A percentile compares a stretch with the other conserved stretches of the same genome.
phyloP scores from a whole-genome alignment of 2,329 filamentous ascomycete genomes.

The Aureobasidium melanogenum region DNA sequence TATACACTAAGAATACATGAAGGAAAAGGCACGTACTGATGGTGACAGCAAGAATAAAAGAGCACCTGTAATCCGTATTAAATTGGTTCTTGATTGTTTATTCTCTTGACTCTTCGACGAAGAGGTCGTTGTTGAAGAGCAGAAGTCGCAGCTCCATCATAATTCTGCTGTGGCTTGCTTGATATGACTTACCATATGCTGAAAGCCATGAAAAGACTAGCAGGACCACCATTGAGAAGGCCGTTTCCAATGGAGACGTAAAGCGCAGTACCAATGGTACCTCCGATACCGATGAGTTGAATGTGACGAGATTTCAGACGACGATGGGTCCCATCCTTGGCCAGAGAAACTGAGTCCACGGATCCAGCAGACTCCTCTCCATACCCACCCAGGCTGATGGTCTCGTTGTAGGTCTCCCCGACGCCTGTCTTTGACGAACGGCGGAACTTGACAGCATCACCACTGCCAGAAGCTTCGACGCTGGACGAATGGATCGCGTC shows the following conservation, averaged over 20 bases:
- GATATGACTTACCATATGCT: constrained; percentile 28
- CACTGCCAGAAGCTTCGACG: background rate
- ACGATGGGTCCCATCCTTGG: constrained; percentile 29
- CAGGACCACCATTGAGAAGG: constrained; percentile 38
- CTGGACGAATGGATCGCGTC: constrained; percentile 4
- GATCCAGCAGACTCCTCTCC: background rate
- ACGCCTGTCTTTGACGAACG: background rate
- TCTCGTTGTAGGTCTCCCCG: background rate
- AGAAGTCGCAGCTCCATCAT: background rate
- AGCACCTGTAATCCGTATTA: constrained; percentile 26
- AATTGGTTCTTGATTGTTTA: background rate
- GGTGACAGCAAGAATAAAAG: constrained; percentile 33
- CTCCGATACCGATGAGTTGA: constrained; percentile 34
- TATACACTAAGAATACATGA: background rate
- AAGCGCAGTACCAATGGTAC: constrained; percentile 39
- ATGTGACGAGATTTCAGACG: constrained; percentile 38
- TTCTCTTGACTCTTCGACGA: background rate
- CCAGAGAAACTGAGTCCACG: background rate
- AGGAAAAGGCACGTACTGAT: constrained; percentile 25
- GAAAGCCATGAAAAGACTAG: constrained; percentile 38
- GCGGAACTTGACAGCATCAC: background rate
- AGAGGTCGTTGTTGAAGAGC: background rate
- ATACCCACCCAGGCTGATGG: background rate
- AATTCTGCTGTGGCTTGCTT: background rate
- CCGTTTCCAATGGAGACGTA: constrained; percentile 40